Evolutionary conservation across 2,329 filamentous ascomycete genomes (phyloP), one percentile per base, ranked within the genome.

Genomic region (Aspergillus fumigatus): DNA sequence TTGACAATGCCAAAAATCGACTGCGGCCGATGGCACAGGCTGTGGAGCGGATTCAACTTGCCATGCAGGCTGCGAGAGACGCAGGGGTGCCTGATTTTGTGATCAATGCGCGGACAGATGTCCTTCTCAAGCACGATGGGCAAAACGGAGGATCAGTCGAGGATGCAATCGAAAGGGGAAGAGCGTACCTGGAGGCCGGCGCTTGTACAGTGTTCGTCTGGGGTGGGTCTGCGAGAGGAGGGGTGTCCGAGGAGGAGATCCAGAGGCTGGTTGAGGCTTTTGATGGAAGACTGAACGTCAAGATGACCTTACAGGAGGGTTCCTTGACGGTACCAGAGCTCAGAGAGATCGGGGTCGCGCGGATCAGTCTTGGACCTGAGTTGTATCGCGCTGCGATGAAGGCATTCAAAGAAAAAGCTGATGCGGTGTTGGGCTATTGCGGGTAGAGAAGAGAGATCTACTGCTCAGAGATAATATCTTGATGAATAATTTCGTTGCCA

Each of bases 151-250:
- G 67, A 54, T 10, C 67, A 63, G 56, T 85, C 9, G 65, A 73
- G 2, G 80, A 85, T 50, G 82, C 79, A 1, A 73, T 86, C 48
- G 66, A 70, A 50, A 74, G 85, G 0, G 84, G 83, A 0, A 80
- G 77, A 56, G 79, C 78, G n/a, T 87, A 82, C 65, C 71, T 87
- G 3, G 78, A 74, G 0, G 82, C 82, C 2, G 84, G 84, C 0
- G 84, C 84, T 0, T 81, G 77, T 11, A 85, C 80, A 0, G 77
- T 84, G 0, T 87, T 86, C 70, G 82, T 85, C 52, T 87, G 82
- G 83, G 84, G 84, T 14, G 82, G 77, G 1, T 63, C 72, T 0
- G 69, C 69, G 38, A 66, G 76, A 14, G 69, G 82, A 43, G 70
- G 73, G 0, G 64, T 83, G 11, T 72, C 72, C 11, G 73, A 67